Percentiles rank a stretch among this genome's conserved stretches.
Conservation (phyloP, 805 yeast species). For the Candida taoyuanica region DNA sequence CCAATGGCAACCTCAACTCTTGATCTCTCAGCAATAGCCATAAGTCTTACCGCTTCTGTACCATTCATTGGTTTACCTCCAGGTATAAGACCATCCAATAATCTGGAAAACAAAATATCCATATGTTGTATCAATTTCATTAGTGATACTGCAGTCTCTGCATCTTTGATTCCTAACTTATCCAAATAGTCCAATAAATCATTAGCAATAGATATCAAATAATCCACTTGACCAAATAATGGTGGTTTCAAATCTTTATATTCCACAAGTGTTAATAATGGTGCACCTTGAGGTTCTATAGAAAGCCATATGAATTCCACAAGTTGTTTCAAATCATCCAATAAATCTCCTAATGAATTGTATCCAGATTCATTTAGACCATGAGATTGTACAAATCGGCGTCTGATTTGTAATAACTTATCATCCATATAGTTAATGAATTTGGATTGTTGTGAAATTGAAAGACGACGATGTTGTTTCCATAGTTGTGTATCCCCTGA, state of each 20-base stretch:
- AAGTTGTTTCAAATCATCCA: slow-evolving; percentile 43
- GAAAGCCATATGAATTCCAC: slow-evolving; percentile 62
- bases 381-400: slow-evolving; percentile 45
- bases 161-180: slow-evolving; percentile 25
- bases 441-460: slow-evolving; percentile 50
- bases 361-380: slow-evolving; percentile 30
- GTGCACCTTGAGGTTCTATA: slow-evolving; percentile 33
- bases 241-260: slow-evolving; percentile 22
- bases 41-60: slow-evolving; percentile 49
- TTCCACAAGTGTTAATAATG: slow-evolving; percentile 11
- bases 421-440: slow-evolving; percentile 52
- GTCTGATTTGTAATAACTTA: slow-evolving; percentile 47
- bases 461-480: slow-evolving; percentile 28
- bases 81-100: slow-evolving; percentile 34
- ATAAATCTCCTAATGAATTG: slow-evolving; percentile 29
- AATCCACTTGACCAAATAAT: slow-evolving; percentile 57
- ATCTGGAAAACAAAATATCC: slow-evolving; percentile 36
- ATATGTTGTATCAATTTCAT: slow-evolving; percentile 35
- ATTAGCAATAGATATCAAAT: slow-evolving; percentile 58
- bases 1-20: slow-evolving; percentile 37
- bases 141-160: slow-evolving; percentile 29
- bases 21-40: slow-evolving; percentile 49
- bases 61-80: slow-evolving; percentile 33
- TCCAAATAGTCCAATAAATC: slow-evolving; percentile 59
- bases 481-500: not conserved